Evolutionary conservation across 768 basidiomycete genomes (phyloP).

Genomic region (Pleurotus tuber-regium): DNA sequence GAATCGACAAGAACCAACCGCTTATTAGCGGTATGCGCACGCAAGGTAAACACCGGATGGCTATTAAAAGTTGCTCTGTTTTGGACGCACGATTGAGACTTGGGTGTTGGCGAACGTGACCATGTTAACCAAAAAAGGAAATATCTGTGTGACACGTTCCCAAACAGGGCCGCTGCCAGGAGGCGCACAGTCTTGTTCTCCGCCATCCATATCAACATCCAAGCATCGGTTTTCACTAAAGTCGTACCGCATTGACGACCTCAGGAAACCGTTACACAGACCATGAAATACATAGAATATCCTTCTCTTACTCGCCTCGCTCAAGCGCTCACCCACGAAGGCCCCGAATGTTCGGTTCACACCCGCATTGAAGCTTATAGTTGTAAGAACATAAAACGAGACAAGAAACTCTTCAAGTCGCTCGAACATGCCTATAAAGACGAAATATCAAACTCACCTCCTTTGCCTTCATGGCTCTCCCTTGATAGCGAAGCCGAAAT

Average conservation of each 20-base stretch:
- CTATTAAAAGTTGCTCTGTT: no score
- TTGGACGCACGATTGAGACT: no score
- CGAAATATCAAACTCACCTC: slow-evolving; percentile 79
- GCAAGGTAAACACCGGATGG: no score
- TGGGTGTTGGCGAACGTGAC: not conserved
- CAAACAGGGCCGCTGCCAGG: slow-evolving; percentile 6
- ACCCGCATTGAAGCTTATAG: slow-evolving; percentile 96
- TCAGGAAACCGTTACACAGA: not conserved
- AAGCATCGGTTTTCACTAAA: slow-evolving; percentile 2
- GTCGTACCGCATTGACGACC: not conserved
- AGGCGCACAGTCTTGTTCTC: not conserved
- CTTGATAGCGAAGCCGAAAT: slow-evolving; percentile 69
- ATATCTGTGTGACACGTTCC: slow-evolving; percentile 4
- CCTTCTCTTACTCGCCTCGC: slow-evolving; percentile 78
- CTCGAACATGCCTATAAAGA: slow-evolving; percentile 87
- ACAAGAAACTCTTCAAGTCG: slow-evolving; percentile 93
- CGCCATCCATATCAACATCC: slow-evolving; percentile 8
- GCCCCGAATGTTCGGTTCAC: slow-evolving; percentile 84
- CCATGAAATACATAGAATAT: slow-evolving; percentile 89
- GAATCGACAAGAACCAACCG: no score
- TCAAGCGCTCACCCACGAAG: slow-evolving; percentile 79
- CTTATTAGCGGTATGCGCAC: no score
- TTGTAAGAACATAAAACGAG: slow-evolving; percentile 95
- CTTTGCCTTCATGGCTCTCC: slow-evolving; percentile 76
- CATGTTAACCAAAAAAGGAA: slow-evolving; percentile 6